Conservation (phyloP, 2,329 filamentous ascomycete genomes). For the Hortaea sp. region DNA sequence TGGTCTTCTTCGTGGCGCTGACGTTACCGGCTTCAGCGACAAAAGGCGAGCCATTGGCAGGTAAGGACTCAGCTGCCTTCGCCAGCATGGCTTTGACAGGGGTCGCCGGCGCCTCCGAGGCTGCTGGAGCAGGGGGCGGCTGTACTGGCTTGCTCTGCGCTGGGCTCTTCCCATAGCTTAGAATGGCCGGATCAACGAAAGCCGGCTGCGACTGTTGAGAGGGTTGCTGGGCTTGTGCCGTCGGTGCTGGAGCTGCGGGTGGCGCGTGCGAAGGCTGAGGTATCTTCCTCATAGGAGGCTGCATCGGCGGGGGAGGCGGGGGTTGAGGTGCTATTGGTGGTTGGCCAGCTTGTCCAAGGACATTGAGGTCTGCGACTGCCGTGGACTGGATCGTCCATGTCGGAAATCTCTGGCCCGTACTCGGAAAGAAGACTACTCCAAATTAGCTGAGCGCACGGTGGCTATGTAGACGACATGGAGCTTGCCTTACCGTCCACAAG, state of each 20-base stretch:
- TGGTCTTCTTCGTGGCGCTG: not conserved
- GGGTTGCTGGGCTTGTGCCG: conserved; percentile 1
- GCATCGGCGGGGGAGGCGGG: not conserved
- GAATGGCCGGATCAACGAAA: conserved; percentile 74
- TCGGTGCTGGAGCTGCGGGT: not conserved
- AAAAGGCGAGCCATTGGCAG: conserved; percentile 29
- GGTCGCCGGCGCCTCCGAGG: conserved; percentile 28
- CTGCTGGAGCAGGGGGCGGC: conserved; percentile 1
- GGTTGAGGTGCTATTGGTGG: conserved; percentile 4
- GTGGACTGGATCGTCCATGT: conserved; percentile 48
- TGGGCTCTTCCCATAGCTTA: conserved; percentile 49
- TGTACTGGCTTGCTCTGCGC: conserved; percentile 13
- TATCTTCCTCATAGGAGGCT: not conserved
- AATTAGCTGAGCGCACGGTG: conserved; percentile 17
- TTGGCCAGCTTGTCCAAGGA: conserved; percentile 21
- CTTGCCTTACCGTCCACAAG: conserved; percentile 55
- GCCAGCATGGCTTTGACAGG: conserved; percentile 32
- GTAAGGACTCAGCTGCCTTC: conserved; percentile 25
- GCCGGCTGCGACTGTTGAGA: conserved; percentile 27
- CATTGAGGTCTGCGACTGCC: conserved; percentile 50
- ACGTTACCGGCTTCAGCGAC: conserved; percentile 19
- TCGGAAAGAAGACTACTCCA: conserved; percentile 41
- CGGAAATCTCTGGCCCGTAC: conserved; percentile 42
- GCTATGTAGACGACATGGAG: too few relatives aligned
- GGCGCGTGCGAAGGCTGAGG: not conserved